Evolutionary conservation across 345 rosid species (phyloP), one percentile per base, ranked within the genome.

Genomic region (Raphanus raphanistrum): DNA sequence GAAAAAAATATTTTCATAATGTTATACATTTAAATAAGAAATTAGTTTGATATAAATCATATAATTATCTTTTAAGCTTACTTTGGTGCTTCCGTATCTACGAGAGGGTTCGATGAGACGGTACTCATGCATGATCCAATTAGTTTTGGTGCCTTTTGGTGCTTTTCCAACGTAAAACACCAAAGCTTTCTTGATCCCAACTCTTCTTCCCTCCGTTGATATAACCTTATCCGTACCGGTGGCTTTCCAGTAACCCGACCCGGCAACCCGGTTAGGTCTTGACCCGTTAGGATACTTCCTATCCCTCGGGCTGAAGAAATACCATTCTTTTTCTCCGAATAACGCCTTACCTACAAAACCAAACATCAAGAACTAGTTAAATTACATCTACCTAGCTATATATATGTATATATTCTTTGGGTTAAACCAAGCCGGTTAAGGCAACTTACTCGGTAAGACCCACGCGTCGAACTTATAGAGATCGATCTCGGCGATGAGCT

Each of bases 91-190:
- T 61, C 97, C 94, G 33, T 43, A 73, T 72, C 86, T 86, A 25
- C 90, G 86, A 59, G 86, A 71, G 26, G 81, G 43, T n/a, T 88
- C 96, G n/a, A 89, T 2, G 67, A 95, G 89, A 59, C 99, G 92
- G 72, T 91, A 95, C 75, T 95, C 99, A 62, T 95, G 99, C 99
- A 95, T 92, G 70, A 95, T 95, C 99, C 99, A 95, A 83, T 92
- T 95, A 8, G 99, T 95, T 82, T 95, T 95, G 57, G 88, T 88
- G 13, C 99, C 99, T 83, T 89, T 95, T 0, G 98, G 98, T 2
- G 99, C 94, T 72, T 90, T 95, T 0, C 99, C 99, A 7, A 91
- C 25, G 66, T 95, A 95, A 65, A 95, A 95, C 6, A 95, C 99
- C 12, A 95, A 86, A 71, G 99, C 94, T 84, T 95, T 95, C 86